Percentiles rank a stretch among this genome's conserved stretches.
Conservation (phyloP, 78 protist species). For the Dictyostelium intermedium region DNA sequence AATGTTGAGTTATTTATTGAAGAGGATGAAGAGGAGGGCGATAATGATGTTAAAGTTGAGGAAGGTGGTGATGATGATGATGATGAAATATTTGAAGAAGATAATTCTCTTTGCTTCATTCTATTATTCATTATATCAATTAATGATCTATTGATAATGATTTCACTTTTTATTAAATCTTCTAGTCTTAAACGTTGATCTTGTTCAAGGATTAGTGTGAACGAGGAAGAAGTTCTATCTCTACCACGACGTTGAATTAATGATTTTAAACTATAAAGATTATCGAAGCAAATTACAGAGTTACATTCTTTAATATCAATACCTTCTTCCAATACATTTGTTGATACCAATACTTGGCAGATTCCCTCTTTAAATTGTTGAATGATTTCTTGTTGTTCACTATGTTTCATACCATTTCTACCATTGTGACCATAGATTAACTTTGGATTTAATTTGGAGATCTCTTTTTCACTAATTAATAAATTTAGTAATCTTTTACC, state of each 20-base stretch:
- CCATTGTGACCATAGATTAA: constrained; percentile 19
- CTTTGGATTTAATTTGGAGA: neutral
- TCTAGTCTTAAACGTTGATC: neutral
- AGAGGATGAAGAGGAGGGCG: neutral
- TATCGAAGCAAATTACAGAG: constrained; percentile 46
- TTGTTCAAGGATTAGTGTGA: neutral
- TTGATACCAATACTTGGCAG: constrained; percentile 27
- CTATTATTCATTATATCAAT: neutral
- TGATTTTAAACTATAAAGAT: neutral
- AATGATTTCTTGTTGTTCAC: constrained; percentile 4
- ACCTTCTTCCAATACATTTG: constrained; percentile 81
- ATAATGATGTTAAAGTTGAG: neutral
- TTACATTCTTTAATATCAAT: constrained; percentile 57
- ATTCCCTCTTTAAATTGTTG: constrained; percentile 22
- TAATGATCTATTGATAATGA: neutral
- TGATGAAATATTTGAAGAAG: neutral
- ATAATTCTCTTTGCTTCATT: neutral
- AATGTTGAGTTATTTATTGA: neutral
- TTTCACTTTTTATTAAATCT: neutral
- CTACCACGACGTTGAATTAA: constrained; percentile 71
- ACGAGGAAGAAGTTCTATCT: constrained; percentile 3
- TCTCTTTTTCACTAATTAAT: neutral
- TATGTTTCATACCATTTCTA: constrained; percentile 38
- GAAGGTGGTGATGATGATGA: neutral
- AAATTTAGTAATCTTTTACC: neutral